phyloP scores from a whole-genome alignment of 495 filamentous ascomycete genomes.

The Corynascus novoguineensis region DNA sequence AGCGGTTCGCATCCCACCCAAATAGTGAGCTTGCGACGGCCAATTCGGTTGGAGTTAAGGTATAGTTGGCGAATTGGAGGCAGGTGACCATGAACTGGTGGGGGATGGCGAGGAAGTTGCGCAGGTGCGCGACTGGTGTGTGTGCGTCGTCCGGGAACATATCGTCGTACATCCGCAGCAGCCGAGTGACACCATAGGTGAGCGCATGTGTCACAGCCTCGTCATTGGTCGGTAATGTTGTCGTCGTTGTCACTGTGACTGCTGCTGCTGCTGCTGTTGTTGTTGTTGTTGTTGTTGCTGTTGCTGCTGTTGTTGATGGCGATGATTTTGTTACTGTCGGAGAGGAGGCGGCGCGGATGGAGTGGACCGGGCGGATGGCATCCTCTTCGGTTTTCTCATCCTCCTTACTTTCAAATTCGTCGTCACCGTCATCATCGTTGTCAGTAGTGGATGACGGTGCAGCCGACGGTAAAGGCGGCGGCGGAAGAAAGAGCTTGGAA shows the following conservation, averaged over 20 bases:
- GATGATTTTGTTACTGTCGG: too few species aligned
- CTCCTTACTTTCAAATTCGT: too few species aligned
- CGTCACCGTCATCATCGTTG: too few species aligned
- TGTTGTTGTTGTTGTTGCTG: not conserved
- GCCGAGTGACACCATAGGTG: not conserved
- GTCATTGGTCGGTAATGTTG: not conserved
- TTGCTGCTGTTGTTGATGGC: too few species aligned
- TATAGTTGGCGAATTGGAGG: constrained; percentile 11
- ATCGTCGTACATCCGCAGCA: constrained; percentile 8
- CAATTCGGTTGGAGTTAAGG: too few species aligned
- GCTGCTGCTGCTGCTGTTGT: not conserved
- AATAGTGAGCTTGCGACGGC: too few species aligned
- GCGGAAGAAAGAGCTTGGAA: not conserved
- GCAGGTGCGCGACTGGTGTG: constrained; percentile 4
- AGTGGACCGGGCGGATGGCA: too few species aligned
- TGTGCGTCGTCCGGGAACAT: constrained; percentile 9
- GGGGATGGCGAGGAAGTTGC: constrained; percentile 14
- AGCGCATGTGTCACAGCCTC: not conserved
- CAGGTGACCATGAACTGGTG: constrained; percentile 7
- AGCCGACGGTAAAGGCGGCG: not conserved
- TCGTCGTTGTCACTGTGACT: not conserved
- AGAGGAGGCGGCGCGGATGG: too few species aligned
- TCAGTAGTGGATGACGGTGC: too few species aligned
- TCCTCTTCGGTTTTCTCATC: too few species aligned
- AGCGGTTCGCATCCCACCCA: not conserved